These are phyloP conservation scores for Phialophora tarda DNA, from an alignment of 2,329 filamentous ascomycete species.

Conservation along the genomic window DNA sequence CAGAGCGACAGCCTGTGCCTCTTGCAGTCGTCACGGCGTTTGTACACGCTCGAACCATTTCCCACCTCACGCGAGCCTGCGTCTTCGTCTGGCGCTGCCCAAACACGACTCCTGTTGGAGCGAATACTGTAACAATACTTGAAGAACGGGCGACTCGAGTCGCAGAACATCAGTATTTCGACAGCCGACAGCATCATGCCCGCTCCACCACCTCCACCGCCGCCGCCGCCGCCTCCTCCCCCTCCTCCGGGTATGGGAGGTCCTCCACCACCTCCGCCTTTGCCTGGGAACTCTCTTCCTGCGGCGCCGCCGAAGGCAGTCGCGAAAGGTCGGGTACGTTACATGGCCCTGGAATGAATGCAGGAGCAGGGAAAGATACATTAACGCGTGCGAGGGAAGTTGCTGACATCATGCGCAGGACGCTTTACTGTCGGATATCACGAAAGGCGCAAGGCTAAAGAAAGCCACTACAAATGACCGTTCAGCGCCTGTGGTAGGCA, in stretches of 20 bases:
- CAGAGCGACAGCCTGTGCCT: constrained; percentile 2
- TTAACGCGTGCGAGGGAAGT: neutral
- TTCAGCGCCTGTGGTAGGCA: constrained; percentile 75
- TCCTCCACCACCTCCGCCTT: constrained; percentile 69
- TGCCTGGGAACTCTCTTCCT: constrained; percentile 65
- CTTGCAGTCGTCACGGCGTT: neutral
- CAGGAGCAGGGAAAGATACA: constrained; percentile 8
- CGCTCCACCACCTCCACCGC: constrained; percentile 36
- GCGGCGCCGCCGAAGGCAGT: constrained; percentile 62
- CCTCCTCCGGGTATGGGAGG: constrained; percentile 62
- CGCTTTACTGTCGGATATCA: constrained; percentile 85
- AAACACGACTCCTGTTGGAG: constrained; percentile 10
- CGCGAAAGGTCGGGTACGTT: constrained; percentile 67
- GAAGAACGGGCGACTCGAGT: constrained; percentile 13
- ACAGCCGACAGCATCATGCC: constrained; percentile 30
- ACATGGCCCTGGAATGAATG: constrained; percentile 11
- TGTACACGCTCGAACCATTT: neutral
- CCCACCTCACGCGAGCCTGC: constrained; percentile 15
- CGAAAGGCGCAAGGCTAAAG: constrained; percentile 77
- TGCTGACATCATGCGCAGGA: constrained; percentile 60
- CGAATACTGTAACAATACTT: constrained; percentile 9
- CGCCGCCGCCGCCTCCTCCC: constrained; percentile 63
- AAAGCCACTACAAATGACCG: constrained; percentile 92
- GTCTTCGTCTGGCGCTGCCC: constrained; percentile 7
- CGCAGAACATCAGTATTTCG: constrained; percentile 1